Evolutionary conservation across 1,284 basidiomycete species (phyloP).

Genomic region (Fomitopsis schrenkii): DNA sequence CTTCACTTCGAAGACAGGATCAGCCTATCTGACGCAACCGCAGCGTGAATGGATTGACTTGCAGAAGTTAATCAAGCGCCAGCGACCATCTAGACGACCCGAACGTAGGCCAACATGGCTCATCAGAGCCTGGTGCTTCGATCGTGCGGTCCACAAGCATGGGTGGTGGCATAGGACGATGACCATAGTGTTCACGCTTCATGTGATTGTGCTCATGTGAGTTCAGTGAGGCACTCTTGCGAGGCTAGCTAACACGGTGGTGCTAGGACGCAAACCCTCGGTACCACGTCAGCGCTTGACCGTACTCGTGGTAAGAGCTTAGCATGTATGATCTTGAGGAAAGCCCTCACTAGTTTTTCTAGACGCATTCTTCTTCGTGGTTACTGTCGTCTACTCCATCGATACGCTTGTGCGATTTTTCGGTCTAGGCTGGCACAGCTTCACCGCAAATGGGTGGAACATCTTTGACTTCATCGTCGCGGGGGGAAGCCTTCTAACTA

Average conservation of each 20-base stretch:
- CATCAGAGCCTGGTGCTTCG: constrained; percentile 86
- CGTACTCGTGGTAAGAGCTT: constrained; percentile 63
- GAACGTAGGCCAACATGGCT: constrained; percentile 49
- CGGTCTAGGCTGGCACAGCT: constrained; percentile 85
- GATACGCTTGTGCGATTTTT: constrained; percentile 79
- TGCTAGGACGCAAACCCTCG: constrained; percentile 77
- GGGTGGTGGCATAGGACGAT: constrained; percentile 91
- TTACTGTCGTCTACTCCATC: constrained; percentile 73
- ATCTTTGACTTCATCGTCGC: constrained; percentile 87
- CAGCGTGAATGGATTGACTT: constrained; percentile 96
- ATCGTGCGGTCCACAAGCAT: constrained; percentile 86
- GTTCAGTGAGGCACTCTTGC: constrained; percentile 23
- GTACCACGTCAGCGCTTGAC: constrained; percentile 51
- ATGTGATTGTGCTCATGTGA: constrained; percentile 84
- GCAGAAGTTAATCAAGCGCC: constrained; percentile 84
- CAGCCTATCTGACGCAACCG: constrained; percentile 80
- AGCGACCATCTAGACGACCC: constrained; percentile 84
- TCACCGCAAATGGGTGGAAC: constrained; percentile 89
- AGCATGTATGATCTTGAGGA: not conserved
- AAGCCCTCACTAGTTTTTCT: constrained; percentile 1
- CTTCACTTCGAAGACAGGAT: constrained; percentile 84
- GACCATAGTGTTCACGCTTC: constrained; percentile 81
- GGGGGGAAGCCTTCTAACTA: constrained; percentile 81
- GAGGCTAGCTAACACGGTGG: constrained; percentile 10
- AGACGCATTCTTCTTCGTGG: constrained; percentile 78